Base-by-base conservation (phyloP, 768 basidiomycete genomes). In the Tricholoma hemisulphureum region DNA sequence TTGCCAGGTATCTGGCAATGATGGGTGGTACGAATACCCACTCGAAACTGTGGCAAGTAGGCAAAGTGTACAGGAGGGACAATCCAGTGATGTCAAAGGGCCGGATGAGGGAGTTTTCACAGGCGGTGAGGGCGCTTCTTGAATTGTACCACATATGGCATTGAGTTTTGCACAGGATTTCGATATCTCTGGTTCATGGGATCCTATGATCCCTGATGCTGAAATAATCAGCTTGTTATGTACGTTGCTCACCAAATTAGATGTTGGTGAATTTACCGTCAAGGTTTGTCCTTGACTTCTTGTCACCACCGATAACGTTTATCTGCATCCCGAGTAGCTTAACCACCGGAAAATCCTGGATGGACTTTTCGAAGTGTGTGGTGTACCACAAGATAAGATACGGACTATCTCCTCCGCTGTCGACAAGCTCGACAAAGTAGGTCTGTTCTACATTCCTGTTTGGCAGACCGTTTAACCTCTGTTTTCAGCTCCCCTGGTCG, bases 11-110 rank as follows among this genome's bases (percentile, higher is more conserved):
- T 72, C 78, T 99, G 16, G 96, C 97, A 24, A 98, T 99, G 95
- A 86, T 86, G 58, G 90, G 93, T n/a, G 86, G 85, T n/a, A 87
- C 80, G 61, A 82, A 72, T 63, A 76, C 82, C 6, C 86, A 87
- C 63, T 77, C 86, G 60, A 98, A 98, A 75, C 71, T 98, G 13
- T 99, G 94, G 88, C 97, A 98, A 72, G 87, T 99, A 51, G 95
- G 95, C n/a, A 99, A 98, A 75, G 97, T 99, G 18, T 99, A 98
- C 73, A 80, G 97, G 60, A 78, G 97, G 68, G 97, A 99, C 73
- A 93, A 88, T 62, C 97, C 97, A 0, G 95, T 95, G 56, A 95
- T 98, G 89, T 89, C 88, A 26, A 99, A 99, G 77, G 97, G 97
- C 0, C 81, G 97, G 24, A 97, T 99, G 95, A 84, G 97, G 58